Conservation (phyloP, 2,329 filamentous ascomycete species). For the Fusarium virguliforme region DNA sequence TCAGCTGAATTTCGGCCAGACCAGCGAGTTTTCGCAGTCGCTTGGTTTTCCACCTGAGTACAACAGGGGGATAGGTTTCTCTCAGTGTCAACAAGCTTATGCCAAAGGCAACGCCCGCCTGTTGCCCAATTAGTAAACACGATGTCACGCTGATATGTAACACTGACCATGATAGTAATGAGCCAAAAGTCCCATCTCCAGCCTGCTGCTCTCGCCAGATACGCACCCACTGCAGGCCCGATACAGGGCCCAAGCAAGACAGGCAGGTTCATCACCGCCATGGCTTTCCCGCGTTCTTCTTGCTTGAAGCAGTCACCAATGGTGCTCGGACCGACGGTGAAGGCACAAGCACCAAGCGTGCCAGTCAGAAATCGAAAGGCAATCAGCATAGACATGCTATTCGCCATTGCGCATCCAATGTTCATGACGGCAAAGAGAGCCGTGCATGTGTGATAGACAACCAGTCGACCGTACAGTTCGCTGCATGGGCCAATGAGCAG, state of each 20-base stretch:
- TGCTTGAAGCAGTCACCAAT: constrained; percentile 11
- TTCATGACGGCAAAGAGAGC: constrained; percentile 26
- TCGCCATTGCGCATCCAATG: constrained; percentile 29
- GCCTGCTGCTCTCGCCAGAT: neutral
- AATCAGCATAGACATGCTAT: constrained; percentile 67
- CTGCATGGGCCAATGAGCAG: constrained; percentile 64
- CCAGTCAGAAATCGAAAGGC: constrained; percentile 73
- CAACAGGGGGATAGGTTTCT: constrained; percentile 4
- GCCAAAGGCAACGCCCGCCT: neutral
- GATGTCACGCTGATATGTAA: neutral
- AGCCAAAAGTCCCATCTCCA: constrained; percentile 15
- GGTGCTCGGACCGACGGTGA: constrained; percentile 60
- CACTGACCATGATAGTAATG: neutral
- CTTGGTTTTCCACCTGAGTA: constrained; percentile 8
- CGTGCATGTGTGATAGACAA: constrained; percentile 63
- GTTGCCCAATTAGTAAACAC: neutral
- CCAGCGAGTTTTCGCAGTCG: constrained; percentile 1
- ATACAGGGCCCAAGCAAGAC: constrained; percentile 4
- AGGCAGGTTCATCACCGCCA: constrained; percentile 12
- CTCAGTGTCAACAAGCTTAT: neutral
- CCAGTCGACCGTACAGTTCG: constrained; percentile 63
- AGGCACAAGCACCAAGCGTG: constrained; percentile 69
- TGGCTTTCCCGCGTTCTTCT: neutral
- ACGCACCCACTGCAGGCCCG: neutral
- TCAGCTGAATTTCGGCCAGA: neutral